A percentile compares a stretch with the other conserved stretches of the same genome.
phyloP scores from a whole-genome alignment of 768 basidiomycete species.

The Amylocystis lapponica region DNA sequence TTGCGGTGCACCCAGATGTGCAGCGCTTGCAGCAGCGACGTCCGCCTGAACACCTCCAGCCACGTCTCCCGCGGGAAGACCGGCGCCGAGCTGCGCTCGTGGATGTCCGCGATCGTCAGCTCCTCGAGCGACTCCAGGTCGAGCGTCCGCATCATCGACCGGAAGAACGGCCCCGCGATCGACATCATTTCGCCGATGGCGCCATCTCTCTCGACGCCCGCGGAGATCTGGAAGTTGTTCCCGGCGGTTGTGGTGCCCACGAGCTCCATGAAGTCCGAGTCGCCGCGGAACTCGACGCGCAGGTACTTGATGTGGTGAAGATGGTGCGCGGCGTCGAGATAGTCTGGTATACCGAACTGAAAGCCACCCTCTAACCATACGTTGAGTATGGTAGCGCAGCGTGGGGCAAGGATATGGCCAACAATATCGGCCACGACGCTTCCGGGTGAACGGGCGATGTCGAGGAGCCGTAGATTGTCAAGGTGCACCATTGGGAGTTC shows the following conservation, averaged over 20 bases:
- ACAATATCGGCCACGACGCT: conserved; percentile 14
- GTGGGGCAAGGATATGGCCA: conserved; percentile 16
- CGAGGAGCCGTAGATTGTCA: conserved; percentile 16
- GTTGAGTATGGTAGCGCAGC: conserved; percentile 18
- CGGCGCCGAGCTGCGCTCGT: conserved; percentile 16
- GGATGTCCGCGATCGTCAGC: conserved; percentile 20
- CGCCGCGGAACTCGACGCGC: conserved; percentile 16
- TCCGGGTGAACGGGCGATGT: conserved; percentile 18
- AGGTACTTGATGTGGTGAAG: conserved; percentile 19
- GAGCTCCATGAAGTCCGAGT: conserved; percentile 14
- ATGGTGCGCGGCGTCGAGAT: conserved; percentile 13
- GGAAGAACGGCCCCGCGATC: conserved; percentile 17
- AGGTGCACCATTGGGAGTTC: conserved; percentile 14
- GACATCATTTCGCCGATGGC: conserved; percentile 23
- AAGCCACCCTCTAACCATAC: conserved; percentile 22
- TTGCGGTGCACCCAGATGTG: conserved; percentile 18
- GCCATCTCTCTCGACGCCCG: conserved; percentile 7
- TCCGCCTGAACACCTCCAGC: conserved; percentile 17
- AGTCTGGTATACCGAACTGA: conserved; percentile 20
- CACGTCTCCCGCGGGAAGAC: conserved; percentile 19
- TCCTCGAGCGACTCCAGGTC: conserved; percentile 20
- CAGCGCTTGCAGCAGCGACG: conserved; percentile 19
- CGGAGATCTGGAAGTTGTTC: conserved; percentile 19
- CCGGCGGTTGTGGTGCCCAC: conserved; percentile 9
- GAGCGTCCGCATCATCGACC: conserved; percentile 15